phyloP scores from a whole-genome alignment of 371 early-diverging fungal species.

The Rhizomucor miehei region DNA sequence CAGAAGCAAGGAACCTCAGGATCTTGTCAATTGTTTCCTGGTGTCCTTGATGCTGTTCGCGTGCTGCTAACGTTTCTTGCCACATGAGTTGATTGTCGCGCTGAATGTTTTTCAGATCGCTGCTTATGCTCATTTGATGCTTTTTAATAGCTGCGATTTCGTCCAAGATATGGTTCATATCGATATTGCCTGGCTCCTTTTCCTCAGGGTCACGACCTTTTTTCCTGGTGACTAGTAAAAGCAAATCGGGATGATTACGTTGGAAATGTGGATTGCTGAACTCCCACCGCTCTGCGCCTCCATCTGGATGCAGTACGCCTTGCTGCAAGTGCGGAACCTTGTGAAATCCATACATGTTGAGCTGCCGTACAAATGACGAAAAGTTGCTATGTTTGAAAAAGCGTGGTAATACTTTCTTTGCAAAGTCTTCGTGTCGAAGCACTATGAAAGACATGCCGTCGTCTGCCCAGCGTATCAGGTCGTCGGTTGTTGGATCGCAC shows the following conservation, averaged over 20 bases:
- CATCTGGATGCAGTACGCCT: constrained; percentile 65
- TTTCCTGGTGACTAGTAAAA: constrained; percentile 52
- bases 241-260: constrained; percentile 54
- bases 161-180: constrained; percentile 62
- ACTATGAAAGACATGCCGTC: constrained; percentile 78
- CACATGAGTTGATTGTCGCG: constrained; percentile 84
- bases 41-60: constrained; percentile 80
- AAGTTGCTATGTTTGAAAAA: constrained; percentile 94
- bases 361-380: constrained; percentile 91
- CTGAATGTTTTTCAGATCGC: constrained; percentile 84
- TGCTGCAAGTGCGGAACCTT: constrained; percentile 81
- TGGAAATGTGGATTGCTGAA: constrained; percentile 56
- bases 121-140: constrained; percentile 84
- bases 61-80: constrained; percentile 75
- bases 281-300: constrained; percentile 61
- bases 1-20: constrained; percentile 73
- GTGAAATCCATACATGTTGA: constrained; percentile 91
- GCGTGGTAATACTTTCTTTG: constrained; percentile 78
- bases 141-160: constrained; percentile 87
- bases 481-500: constrained; percentile 63
- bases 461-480: constrained; percentile 75
- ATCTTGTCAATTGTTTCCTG: constrained; percentile 94
- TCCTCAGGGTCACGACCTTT: constrained; percentile 43
- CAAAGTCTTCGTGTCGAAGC: constrained; percentile 72
- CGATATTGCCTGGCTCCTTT: constrained; percentile 36